Percentiles rank a stretch among this genome's conserved stretches.
These are phyloP conservation scores for Capsicum chinense DNA, from an alignment of 257 asterid genomes.

Conservation along the genomic window DNA sequence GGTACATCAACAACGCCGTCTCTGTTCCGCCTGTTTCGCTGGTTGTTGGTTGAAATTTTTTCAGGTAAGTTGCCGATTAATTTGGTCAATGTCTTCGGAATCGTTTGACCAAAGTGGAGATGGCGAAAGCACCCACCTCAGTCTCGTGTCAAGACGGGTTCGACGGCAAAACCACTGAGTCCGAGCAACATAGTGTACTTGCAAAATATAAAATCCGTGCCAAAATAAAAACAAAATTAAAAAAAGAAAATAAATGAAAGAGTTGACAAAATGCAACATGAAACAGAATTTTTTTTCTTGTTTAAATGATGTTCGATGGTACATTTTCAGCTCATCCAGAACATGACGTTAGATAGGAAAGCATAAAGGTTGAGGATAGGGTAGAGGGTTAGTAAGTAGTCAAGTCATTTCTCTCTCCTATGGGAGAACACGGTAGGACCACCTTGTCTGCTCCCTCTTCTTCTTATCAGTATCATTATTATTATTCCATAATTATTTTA, in stretches of 20 bases:
- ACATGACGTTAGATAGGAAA: too few species aligned
- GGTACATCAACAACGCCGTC: too few species aligned
- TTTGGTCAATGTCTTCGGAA: too few species aligned
- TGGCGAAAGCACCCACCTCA: too few species aligned
- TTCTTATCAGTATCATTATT: background rate
- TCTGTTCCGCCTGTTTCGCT: too few species aligned
- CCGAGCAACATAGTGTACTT: background rate
- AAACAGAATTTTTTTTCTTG: background rate
- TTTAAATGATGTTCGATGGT: background rate
- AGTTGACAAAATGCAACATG: slow-evolving; percentile 6
- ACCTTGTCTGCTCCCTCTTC: background rate
- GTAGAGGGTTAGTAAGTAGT: background rate
- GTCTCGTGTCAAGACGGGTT: too few species aligned
- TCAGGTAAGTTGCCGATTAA: too few species aligned
- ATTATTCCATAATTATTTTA: background rate
- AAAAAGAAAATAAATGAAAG: background rate
- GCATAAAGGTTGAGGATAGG: too few species aligned
- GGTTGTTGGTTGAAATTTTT: too few species aligned
- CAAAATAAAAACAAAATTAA: background rate
- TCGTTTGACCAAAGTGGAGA: too few species aligned
- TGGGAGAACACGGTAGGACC: background rate
- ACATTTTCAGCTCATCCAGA: background rate
- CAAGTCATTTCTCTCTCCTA: background rate
- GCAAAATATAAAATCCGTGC: background rate
- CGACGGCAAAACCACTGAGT: too few species aligned